Percentiles rank a stretch among this genome's conserved stretches.
Evolutionary conservation across 2,329 filamentous ascomycete genomes (phyloP).

Genomic region (Madurella fahalii): DNA sequence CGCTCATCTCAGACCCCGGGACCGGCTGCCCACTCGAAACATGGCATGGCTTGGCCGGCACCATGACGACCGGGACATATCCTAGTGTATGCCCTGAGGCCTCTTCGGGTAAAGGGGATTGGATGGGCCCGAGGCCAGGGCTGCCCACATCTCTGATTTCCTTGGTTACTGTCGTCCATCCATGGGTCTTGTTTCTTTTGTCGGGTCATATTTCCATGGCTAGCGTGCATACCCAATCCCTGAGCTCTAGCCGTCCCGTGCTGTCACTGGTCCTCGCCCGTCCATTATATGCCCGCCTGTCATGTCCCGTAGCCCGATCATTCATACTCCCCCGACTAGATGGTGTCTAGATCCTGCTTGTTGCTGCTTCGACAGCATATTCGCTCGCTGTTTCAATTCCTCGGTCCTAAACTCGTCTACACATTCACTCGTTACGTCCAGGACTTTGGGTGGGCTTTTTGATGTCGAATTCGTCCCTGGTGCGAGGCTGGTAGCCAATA

Average conservation of each 20-base stretch:
- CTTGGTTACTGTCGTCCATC: not conserved
- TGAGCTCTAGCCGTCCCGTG: not conserved
- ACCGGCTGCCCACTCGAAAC: slow-evolving; percentile 3
- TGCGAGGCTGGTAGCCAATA: not conserved
- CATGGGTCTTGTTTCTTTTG: not conserved
- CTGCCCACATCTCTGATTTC: not conserved
- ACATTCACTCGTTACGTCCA: not conserved
- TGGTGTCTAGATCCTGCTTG: too few relatives aligned
- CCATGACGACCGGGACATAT: not conserved
- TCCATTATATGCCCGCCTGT: slow-evolving; percentile 3
- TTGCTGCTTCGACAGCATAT: too few relatives aligned
- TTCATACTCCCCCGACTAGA: too few relatives aligned
- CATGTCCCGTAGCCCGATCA: not conserved
- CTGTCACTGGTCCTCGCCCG: not conserved
- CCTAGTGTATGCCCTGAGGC: not conserved
- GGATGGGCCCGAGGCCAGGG: not conserved
- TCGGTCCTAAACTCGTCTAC: not conserved
- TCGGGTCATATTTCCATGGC: too few relatives aligned
- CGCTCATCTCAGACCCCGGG: slow-evolving; percentile 10
- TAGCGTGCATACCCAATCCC: too few relatives aligned
- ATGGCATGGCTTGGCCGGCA: slow-evolving; percentile 10
- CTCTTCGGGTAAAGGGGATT: not conserved
- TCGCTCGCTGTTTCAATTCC: not conserved
- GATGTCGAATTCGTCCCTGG: too few relatives aligned
- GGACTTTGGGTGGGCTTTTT: not conserved